Base-by-base conservation (phyloP, 208 protist genomes). In the Leishmania arabica region DNA sequence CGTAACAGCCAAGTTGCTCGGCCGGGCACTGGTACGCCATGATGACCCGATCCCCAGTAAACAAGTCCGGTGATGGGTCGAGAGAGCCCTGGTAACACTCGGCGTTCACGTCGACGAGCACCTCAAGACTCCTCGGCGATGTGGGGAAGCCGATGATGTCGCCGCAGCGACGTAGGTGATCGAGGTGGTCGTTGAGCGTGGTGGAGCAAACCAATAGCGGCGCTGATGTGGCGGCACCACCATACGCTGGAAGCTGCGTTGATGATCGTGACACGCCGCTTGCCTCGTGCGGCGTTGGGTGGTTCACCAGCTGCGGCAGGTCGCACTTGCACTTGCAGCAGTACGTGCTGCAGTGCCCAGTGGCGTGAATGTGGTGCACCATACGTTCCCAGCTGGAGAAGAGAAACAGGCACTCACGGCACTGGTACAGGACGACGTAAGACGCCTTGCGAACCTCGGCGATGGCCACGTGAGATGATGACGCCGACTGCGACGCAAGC, bases 341-440 rank as follows among this genome's bases (percentile, higher is more conserved):
- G 82, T 84, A 92, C 17, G 83, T 84, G 27, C 75, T 73, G 69
- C 90, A 88, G 83, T 93, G 90, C 0, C 82, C 71, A 11, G 84
- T 92, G 2, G 24, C 49, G 4, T 78, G 74, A 15, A 92, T 84
- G 83, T 96, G 91, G 9, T 78, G n/a, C 49, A 87, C 75, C 64
- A 94, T 85, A 15, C 71, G 11, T 40, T 83, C 81, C 91, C 91
- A 94, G 2, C 62, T 82, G 8, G 80, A 75, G 82, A 96, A 95
- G 45, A 96, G 68, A 34, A 87, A 81, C 13, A 86, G 65, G 62
- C 93, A 96, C 65, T 90, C 79, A 6, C 75, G 85, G 83, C 93
- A 96, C 77, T 96, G 93, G 79, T 94, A 95, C 7, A 92, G 62
- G 37, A 96, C 84, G 9, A 84, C 73, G 82, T 93, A 94, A 15